These are phyloP conservation scores for Didymella keratinophila DNA, from an alignment of 2,329 filamentous ascomycete species.

Conservation along the genomic window DNA sequence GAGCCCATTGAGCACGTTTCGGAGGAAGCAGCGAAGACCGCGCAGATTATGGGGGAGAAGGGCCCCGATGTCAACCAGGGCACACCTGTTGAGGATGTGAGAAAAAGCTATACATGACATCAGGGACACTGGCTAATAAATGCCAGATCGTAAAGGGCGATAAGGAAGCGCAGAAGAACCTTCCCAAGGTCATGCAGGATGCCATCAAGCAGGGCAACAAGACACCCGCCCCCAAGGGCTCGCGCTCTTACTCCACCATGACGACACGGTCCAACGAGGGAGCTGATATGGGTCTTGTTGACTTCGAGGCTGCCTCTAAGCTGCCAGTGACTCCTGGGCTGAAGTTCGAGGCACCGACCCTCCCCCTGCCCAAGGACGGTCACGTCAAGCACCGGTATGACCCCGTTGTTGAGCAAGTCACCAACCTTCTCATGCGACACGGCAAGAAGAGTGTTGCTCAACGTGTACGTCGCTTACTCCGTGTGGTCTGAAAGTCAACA, in stretches of 20 bases:
- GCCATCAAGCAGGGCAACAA: constrained; percentile 59
- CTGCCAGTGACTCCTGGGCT: constrained; percentile 60
- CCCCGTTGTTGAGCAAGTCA: constrained; percentile 83
- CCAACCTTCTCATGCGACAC: constrained; percentile 87
- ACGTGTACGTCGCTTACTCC: constrained; percentile 65
- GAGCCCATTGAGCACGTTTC: constrained; percentile 65
- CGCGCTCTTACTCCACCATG: constrained; percentile 65
- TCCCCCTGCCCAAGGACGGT: constrained; percentile 68
- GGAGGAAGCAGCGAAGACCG: constrained; percentile 69
- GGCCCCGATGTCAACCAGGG: constrained; percentile 71
- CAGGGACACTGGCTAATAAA: constrained; percentile 21
- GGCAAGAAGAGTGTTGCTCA: constrained; percentile 93
- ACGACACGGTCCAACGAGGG: constrained; percentile 36
- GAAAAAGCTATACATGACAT: neutral
- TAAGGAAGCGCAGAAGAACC: constrained; percentile 66
- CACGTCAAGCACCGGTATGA: constrained; percentile 85
- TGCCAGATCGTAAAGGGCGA: constrained; percentile 69
- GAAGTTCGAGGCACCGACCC: constrained; percentile 77
- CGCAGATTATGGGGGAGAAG: constrained; percentile 63
- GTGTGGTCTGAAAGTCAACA: constrained; percentile 1
- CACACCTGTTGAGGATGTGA: constrained; percentile 71
- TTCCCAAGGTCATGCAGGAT: constrained; percentile 72
- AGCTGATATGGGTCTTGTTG: constrained; percentile 44
- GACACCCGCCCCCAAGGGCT: constrained; percentile 51
- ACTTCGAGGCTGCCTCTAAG: constrained; percentile 31